These are phyloP conservation scores for Elaeis oleifera DNA, from an alignment of 202 grass and related monocot species.

Conservation along the genomic window DNA sequence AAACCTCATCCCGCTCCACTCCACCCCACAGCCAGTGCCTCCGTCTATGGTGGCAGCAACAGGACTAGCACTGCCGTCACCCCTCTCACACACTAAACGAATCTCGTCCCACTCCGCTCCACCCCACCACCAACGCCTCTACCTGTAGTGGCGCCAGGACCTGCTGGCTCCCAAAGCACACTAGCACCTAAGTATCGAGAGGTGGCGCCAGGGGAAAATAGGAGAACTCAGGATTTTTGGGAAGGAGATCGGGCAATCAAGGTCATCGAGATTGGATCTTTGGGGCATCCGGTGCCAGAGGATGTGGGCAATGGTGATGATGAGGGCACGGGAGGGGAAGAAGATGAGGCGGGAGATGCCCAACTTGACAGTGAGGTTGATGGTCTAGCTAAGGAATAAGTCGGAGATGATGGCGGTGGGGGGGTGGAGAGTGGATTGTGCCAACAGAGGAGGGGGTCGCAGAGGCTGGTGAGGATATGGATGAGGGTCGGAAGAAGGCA, in stretches of 20 bases:
- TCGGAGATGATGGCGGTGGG: conserved; percentile 27
- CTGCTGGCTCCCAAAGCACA: background rate
- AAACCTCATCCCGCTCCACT: no score
- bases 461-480: no score
- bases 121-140: background rate
- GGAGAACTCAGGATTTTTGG: conserved; percentile 13
- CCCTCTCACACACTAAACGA: background rate
- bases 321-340: conserved; percentile 9
- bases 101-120: background rate
- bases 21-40: no score
- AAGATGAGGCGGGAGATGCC: conserved; percentile 13
- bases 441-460: conserved; percentile 14
- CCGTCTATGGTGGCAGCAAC: no score
- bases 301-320: conserved; percentile 7
- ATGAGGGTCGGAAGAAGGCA: background rate
- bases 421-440: background rate
- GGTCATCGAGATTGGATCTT: background rate
- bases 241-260: conserved; percentile 21
- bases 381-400: conserved; percentile 26
- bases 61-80: no score
- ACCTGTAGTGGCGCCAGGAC: no score
- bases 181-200: background rate
- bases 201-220: conserved; percentile 11
- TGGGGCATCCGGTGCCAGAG: conserved; percentile 27
- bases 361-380: background rate